These are phyloP conservation scores for Fusarium haematococcum DNA, from an alignment of 2,329 filamentous ascomycete species.

Conservation along the genomic window DNA sequence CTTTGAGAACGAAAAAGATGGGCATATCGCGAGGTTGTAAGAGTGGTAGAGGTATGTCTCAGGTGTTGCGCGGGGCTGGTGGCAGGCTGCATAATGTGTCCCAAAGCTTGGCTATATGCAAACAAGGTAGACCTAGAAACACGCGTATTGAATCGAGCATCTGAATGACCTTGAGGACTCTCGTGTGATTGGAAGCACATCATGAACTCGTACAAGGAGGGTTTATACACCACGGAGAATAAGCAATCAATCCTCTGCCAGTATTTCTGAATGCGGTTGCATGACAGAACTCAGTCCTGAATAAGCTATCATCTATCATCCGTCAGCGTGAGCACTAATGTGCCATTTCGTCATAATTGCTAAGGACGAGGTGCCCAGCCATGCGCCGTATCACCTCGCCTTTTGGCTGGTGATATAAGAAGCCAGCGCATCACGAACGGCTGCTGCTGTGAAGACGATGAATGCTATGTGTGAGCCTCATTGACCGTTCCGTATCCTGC, in stretches of 20 bases:
- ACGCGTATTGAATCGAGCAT: not conserved
- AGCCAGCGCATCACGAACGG: not conserved
- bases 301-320: not conserved
- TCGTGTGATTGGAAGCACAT: not conserved
- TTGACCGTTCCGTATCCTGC: not conserved
- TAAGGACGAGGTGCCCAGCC: not conserved
- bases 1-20: conserved; percentile 42
- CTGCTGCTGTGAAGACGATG: not conserved
- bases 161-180: not conserved
- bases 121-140: not conserved
- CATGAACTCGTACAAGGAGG: not conserved
- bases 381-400: not conserved
- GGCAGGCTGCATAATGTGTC: not conserved
- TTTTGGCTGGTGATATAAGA: not conserved
- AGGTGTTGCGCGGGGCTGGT: not conserved
- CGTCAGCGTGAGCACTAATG: conserved; percentile 14
- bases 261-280: not conserved
- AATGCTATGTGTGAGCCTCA: not conserved
- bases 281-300: not conserved
- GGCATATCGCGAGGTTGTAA: conserved; percentile 23
- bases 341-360: not conserved
- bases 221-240: not conserved
- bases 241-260: not conserved
- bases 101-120: not conserved
- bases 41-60: not conserved